phyloP scores from a whole-genome alignment of 2,329 filamentous ascomycete genomes.

The Colletotrichum endophyticum region DNA sequence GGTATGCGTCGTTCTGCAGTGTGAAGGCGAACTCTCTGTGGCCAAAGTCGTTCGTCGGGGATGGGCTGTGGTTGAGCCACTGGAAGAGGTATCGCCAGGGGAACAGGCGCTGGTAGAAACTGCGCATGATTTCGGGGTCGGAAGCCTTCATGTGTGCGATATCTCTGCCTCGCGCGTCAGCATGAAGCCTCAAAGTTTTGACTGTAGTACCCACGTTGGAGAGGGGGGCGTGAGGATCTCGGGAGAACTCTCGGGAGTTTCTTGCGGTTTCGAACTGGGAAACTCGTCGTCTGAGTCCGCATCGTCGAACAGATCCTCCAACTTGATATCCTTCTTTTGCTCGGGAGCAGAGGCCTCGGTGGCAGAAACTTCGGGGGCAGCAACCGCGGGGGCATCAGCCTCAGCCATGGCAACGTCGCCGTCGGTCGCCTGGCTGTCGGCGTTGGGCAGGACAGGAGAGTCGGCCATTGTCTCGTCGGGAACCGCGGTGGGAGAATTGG shows the following conservation, averaged over 20 bases:
- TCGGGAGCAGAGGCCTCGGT: constrained; percentile 24
- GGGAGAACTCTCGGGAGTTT: constrained; percentile 47
- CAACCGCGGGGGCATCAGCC: constrained; percentile 27
- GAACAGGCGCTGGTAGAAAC: constrained; percentile 95
- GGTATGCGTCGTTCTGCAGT: constrained; percentile 88
- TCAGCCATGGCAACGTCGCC: constrained; percentile 48
- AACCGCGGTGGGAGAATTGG: constrained; percentile 28
- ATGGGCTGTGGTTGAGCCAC: constrained; percentile 94
- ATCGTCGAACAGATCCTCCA: constrained; percentile 65
- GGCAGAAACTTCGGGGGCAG: constrained; percentile 30
- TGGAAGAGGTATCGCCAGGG: constrained; percentile 95
- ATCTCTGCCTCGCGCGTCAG: constrained; percentile 29
- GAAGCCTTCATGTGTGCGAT: constrained; percentile 53
- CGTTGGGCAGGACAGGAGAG: constrained; percentile 27
- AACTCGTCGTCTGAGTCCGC: constrained; percentile 68
- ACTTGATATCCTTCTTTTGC: constrained; percentile 51
- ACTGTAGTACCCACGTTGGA: constrained; percentile 41
- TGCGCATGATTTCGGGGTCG: constrained; percentile 85
- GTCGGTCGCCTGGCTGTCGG: constrained; percentile 32
- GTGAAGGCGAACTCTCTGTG: constrained; percentile 97
- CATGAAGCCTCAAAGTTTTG: neutral
- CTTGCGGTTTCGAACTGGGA: constrained; percentile 49
- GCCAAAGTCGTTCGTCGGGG: constrained; percentile 84
- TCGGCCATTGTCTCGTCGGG: constrained; percentile 41
- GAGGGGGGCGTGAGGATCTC: constrained; percentile 40